Conservation (phyloP, 768 basidiomycete species). For the Boletus rubescentipes region DNA sequence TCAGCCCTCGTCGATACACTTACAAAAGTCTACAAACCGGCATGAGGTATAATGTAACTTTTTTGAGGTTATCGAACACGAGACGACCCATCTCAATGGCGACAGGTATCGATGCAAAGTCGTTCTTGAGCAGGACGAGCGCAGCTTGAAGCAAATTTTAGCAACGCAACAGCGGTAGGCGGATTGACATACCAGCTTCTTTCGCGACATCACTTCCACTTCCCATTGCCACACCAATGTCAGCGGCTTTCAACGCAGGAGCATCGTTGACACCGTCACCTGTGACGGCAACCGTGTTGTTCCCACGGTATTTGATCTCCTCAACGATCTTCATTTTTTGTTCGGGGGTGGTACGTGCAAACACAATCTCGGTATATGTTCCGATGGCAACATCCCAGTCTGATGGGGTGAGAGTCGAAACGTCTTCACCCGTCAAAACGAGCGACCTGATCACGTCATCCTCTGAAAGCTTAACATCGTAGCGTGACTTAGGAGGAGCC, state of each 20-base stretch:
- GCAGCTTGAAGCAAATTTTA: slow-evolving; percentile 27
- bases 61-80: slow-evolving; percentile 58
- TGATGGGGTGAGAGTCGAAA: slow-evolving; percentile 33
- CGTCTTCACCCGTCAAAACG: slow-evolving; percentile 46
- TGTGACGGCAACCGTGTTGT: slow-evolving; percentile 50
- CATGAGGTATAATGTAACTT: slow-evolving; percentile 44
- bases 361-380: slow-evolving; percentile 45
- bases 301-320: slow-evolving; percentile 47
- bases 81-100: slow-evolving; percentile 60
- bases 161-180: not conserved
- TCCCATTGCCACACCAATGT: slow-evolving; percentile 57
- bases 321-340: slow-evolving; percentile 60
- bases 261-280: slow-evolving; percentile 60
- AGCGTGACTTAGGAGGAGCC: slow-evolving; percentile 11
- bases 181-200: slow-evolving; percentile 43
- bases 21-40: slow-evolving; percentile 30
- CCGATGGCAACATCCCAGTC: slow-evolving; percentile 43
- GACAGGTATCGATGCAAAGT: slow-evolving; percentile 56
- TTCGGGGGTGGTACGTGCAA: slow-evolving; percentile 55
- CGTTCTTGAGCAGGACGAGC: slow-evolving; percentile 54
- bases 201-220: slow-evolving; percentile 50
- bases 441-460: slow-evolving; percentile 40
- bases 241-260: slow-evolving; percentile 49
- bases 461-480: slow-evolving; percentile 35
- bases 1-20: not conserved